A percentile compares a stretch with the other conserved stretches of the same genome.
Conservation (phyloP, 1,284 basidiomycete species). For the Heimioporus retisporus region DNA sequence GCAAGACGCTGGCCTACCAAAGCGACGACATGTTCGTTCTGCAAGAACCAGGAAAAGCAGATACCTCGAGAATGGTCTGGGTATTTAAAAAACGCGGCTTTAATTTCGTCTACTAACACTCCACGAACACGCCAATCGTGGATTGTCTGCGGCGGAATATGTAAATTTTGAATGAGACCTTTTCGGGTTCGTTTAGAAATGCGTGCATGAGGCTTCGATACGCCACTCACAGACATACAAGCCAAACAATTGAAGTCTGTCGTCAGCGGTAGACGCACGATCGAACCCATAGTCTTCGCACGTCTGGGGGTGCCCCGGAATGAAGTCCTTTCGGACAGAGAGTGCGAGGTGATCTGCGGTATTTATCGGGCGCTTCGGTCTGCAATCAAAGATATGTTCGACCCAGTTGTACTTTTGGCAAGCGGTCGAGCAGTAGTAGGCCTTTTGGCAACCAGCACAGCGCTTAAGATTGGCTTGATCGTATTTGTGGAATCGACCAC, state of each 20-base stretch:
- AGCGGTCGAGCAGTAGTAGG: constrained; percentile 13
- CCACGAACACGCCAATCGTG: constrained; percentile 13
- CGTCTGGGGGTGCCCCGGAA: constrained; percentile 11
- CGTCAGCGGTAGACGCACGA: neutral
- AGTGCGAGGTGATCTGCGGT: constrained; percentile 9
- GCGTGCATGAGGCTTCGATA: too few species aligned
- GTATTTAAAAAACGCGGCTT: neutral
- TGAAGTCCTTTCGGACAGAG: constrained; percentile 3
- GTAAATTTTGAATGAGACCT: constrained; percentile 3
- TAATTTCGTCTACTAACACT: constrained; percentile 11
- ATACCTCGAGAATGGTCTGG: neutral
- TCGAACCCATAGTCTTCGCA: constrained; percentile 12
- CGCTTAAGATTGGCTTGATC: constrained; percentile 8
- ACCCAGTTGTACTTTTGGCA: constrained; percentile 16
- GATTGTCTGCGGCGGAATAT: constrained; percentile 6
- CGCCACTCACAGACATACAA: constrained; percentile 2
- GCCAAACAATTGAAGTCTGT: neutral
- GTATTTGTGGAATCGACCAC: neutral
- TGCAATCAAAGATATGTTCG: constrained; percentile 10
- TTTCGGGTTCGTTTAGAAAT: too few species aligned
- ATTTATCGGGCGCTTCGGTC: neutral
- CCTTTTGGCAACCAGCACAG: constrained; percentile 18
- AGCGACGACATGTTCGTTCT: constrained; percentile 12
- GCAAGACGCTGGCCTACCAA: neutral
- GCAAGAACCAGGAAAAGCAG: constrained; percentile 14